phyloP scores from a whole-genome alignment of 106 monocot genomes.

The Dioscorea zingiberensis region DNA sequence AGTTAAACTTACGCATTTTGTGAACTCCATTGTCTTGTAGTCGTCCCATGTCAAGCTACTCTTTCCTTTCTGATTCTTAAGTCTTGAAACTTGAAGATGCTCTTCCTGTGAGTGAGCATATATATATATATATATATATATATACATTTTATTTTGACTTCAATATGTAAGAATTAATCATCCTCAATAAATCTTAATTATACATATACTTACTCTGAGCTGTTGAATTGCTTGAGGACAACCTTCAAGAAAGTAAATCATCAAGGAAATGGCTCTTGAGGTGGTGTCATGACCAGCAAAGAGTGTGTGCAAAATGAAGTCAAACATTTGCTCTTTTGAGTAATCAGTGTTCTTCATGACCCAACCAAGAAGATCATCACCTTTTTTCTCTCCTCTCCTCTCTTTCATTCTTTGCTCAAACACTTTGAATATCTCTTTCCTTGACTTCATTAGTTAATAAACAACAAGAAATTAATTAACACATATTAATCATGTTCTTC shows the following conservation, averaged over 20 bases:
- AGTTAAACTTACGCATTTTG: neutral
- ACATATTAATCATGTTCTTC: too few species aligned
- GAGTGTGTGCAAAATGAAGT: slow-evolving; percentile 5
- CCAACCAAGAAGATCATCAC: slow-evolving; percentile 16
- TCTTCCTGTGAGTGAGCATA: neutral
- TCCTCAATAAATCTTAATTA: too few species aligned
- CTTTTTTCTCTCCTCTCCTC: neutral
- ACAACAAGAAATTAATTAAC: too few species aligned
- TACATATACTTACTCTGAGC: neutral
- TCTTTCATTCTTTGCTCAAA: slow-evolving; percentile 1
- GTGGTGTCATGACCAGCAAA: slow-evolving; percentile 28
- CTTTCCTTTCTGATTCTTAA: neutral
- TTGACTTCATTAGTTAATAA: slow-evolving; percentile 3
- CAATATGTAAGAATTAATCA: too few species aligned
- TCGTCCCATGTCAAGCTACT: neutral
- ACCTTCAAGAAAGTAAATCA: slow-evolving; percentile 22
- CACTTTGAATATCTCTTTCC: neutral
- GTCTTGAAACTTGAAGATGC: neutral
- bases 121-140: too few species aligned
- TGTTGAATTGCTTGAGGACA: slow-evolving; percentile 14
- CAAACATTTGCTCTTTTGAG: slow-evolving; percentile 11
- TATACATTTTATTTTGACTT: too few species aligned
- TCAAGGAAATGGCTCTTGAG: slow-evolving; percentile 8
- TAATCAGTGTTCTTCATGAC: slow-evolving; percentile 10
- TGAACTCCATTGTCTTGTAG: slow-evolving; percentile 5